Conservation (phyloP, 306 rosid genomes). For the Begonia peltatifolia region DNA sequence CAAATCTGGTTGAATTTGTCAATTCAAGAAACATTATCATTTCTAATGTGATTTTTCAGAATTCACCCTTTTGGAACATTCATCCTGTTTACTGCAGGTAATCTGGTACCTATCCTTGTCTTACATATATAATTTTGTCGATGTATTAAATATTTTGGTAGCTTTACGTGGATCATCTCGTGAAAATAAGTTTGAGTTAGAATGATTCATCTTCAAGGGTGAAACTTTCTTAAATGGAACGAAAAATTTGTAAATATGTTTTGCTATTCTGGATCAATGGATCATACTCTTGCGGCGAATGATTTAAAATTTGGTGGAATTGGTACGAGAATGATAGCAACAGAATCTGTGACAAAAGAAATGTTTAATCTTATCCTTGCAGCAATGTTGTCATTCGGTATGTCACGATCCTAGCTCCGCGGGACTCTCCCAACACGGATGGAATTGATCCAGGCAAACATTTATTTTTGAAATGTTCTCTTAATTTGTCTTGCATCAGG, state of each 20-base stretch:
- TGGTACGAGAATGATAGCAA: constrained; percentile 3
- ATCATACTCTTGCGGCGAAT: no score
- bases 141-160: no score
- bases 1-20: constrained; percentile 63
- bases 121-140: not conserved
- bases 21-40: constrained; percentile 62
- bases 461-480: not conserved
- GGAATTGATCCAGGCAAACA: constrained; percentile 84
- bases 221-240: no score
- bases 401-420: constrained; percentile 80
- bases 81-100: constrained; percentile 97
- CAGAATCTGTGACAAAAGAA: no score
- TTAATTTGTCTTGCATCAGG: not conserved
- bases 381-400: constrained; percentile 74
- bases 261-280: no score
- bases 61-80: constrained; percentile 94
- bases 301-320: not conserved
- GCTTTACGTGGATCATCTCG: no score
- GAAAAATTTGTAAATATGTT: no score
- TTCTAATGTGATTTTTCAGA: constrained; percentile 57
- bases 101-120: not conserved
- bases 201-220: no score
- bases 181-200: no score
- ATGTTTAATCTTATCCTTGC: constrained; percentile 19
- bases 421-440: constrained; percentile 93